Evolutionary conservation across 106 monocot species (phyloP).

Genomic region (Alisma plantagoaquatica): DNA sequence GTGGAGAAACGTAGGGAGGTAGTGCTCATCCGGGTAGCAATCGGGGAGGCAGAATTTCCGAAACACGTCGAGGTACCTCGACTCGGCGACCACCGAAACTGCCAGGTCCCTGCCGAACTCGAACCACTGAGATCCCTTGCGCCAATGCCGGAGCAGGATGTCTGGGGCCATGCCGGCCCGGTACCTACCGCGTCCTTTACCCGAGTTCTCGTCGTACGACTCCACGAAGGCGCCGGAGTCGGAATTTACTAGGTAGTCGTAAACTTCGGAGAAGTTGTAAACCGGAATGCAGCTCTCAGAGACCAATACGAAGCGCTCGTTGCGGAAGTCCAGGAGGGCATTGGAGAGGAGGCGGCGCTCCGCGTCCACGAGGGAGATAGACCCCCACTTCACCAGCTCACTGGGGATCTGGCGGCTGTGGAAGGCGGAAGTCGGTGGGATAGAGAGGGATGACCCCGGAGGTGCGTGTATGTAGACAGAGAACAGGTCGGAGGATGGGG

Average conservation of each 20-base stretch:
- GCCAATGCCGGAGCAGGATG: constrained; percentile 7
- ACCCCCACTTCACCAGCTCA: constrained; percentile 15
- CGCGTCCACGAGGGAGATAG: constrained; percentile 13
- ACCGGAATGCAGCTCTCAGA: constrained; percentile 20
- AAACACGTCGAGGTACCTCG: constrained; percentile 6
- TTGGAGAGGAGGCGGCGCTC: constrained; percentile 14
- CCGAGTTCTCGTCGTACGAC: constrained; percentile 9
- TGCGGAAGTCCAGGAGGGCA: constrained; percentile 15
- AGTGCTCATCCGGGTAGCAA: constrained; percentile 22
- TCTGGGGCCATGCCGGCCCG: constrained; percentile 4
- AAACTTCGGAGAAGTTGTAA: constrained; percentile 11
- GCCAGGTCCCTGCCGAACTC: constrained; percentile 11
- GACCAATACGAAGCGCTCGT: constrained; percentile 10
- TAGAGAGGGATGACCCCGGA: constrained; percentile 10
- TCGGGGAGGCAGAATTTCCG: constrained; percentile 3
- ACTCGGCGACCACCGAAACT: constrained; percentile 3
- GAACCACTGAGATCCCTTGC: constrained; percentile 19
- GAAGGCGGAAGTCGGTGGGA: constrained; percentile 12
- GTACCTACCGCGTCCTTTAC: constrained; percentile 11
- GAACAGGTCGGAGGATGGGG: constrained; percentile 10
- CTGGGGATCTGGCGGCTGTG: constrained; percentile 20
- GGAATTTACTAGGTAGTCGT: constrained; percentile 8
- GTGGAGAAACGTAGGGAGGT: constrained; percentile 16
- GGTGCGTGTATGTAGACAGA: constrained; percentile 20
- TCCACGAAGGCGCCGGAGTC: constrained; percentile 6